Base-by-base conservation (phyloP, 2,329 filamentous ascomycete species). In the Xylaria sp. region DNA sequence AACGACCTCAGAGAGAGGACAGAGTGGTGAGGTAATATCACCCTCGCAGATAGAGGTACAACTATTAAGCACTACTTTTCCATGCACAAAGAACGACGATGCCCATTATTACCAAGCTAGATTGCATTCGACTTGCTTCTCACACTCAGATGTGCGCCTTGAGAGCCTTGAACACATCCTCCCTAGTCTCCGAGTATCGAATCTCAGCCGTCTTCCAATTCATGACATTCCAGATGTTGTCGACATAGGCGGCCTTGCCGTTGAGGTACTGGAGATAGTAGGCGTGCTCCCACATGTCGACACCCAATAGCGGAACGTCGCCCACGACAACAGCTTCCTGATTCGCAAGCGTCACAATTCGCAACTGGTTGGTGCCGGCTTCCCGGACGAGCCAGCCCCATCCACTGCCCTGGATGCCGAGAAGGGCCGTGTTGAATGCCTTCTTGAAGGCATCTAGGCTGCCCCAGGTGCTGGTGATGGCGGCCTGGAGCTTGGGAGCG, bases 261-360 rank as follows among this genome's bases (percentile, higher is more conserved):
- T 92, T 92, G 60, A 88, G 78, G 67, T 91, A 92, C 83, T 90
- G 90, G 16, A 95, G 76, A 71, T 96, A 96, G 72, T 95, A 96
- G 0, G 91, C 91, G 77, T 96, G 91, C 77, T 96, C 91, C 91
- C 91, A 95, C 84, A 95, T 93, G 72, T 96, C 91, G 1, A 96
- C 80, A 0, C 90, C 91, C 48, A 92, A 80, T 18, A 96, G 76
- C 7, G 88, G 87, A n/a, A 84, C 80, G 65, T 86, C 83, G 3
- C 83, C 78, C 2, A 67, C 68, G 10, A 87, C 82, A 3, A 91
- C 82, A 1, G 88, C 87, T 70, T 95, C 91, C 77, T 96, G 91
- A 71, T 96, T 91, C 73, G 91, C 91, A n/a, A 89, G 92, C 0
- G 88, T 91, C 7, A 88, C 80, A 65, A 96, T 90, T 59, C 85